Percentiles rank a stretch among this genome's conserved stretches.
Evolutionary conservation across 345 rosid species (phyloP).

Genomic region (Salix udensis): DNA sequence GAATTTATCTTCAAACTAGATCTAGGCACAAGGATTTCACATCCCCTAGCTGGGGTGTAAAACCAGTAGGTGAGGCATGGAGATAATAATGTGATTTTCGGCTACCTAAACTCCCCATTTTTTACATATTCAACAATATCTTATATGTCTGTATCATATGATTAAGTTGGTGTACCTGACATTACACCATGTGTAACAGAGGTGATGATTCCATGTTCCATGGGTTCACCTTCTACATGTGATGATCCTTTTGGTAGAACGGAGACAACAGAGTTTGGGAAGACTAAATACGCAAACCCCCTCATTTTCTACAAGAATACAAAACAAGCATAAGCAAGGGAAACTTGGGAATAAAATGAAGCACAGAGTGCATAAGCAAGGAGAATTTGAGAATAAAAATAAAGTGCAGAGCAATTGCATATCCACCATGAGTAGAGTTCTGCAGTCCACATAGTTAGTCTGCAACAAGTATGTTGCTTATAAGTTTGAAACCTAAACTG

Average conservation of each 20-base stretch:
- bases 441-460: neutral
- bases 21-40: no score
- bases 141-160: no score
- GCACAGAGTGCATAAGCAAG: neutral
- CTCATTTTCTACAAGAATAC: conserved; percentile 59
- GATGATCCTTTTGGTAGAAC: conserved; percentile 51
- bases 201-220: conserved; percentile 72
- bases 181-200: conserved; percentile 73
- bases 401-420: neutral
- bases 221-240: conserved; percentile 46
- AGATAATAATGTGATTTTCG: no score
- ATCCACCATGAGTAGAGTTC: neutral
- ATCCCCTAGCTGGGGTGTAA: no score
- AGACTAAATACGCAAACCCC: conserved; percentile 75
- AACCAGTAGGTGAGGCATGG: no score
- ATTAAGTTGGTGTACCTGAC: conserved; percentile 50
- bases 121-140: no score
- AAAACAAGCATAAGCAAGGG: conserved; percentile 6
- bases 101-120: no score
- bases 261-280: conserved; percentile 65
- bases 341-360: neutral
- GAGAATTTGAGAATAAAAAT: neutral
- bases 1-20: no score
- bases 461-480: neutral
- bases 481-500: no score